These are phyloP conservation scores for Globisporangium spinosum DNA, from an alignment of 352 stramenopile species.

Conservation along the genomic window DNA sequence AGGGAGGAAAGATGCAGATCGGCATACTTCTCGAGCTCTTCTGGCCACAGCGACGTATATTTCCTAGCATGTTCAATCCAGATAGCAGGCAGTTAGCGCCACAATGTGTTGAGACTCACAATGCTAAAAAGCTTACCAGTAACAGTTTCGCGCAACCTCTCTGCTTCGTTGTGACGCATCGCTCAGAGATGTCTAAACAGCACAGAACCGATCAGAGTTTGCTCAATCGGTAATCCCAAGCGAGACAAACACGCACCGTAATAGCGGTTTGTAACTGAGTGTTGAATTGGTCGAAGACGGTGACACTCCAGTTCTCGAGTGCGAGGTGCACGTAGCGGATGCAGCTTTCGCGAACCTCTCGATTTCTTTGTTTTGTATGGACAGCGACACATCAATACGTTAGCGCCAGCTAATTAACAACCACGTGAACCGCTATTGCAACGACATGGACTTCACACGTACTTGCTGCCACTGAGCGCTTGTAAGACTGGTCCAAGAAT, in stretches of 20 bases:
- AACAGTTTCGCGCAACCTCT: slow-evolving; percentile 53
- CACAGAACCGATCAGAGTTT: background rate
- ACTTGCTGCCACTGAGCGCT: slow-evolving; percentile 50
- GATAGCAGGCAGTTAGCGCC: background rate
- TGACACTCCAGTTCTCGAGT: slow-evolving; percentile 32
- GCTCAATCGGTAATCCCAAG: background rate
- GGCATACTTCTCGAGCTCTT: slow-evolving; percentile 38
- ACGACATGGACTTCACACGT: slow-evolving; percentile 1
- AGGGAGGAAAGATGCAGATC: background rate
- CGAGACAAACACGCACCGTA: slow-evolving; percentile 18
- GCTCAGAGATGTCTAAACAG: slow-evolving; percentile 35
- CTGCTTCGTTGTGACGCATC: slow-evolving; percentile 55
- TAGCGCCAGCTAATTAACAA: background rate
- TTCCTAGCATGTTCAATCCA: slow-evolving; percentile 25
- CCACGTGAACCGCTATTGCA: background rate
- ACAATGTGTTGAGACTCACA: background rate
- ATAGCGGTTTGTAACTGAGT: slow-evolving; percentile 37
- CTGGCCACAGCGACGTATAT: slow-evolving; percentile 42
- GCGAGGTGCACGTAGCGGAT: slow-evolving; percentile 48
- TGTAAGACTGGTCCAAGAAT: slow-evolving; percentile 45
- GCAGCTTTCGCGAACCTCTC: slow-evolving; percentile 59
- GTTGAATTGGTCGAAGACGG: slow-evolving; percentile 43
- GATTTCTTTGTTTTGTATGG: slow-evolving; percentile 32
- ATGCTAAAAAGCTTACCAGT: slow-evolving; percentile 30
- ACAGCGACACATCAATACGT: background rate